These are phyloP conservation scores for Amanita subjunquillea DNA, from an alignment of 768 basidiomycete species.

Conservation along the genomic window DNA sequence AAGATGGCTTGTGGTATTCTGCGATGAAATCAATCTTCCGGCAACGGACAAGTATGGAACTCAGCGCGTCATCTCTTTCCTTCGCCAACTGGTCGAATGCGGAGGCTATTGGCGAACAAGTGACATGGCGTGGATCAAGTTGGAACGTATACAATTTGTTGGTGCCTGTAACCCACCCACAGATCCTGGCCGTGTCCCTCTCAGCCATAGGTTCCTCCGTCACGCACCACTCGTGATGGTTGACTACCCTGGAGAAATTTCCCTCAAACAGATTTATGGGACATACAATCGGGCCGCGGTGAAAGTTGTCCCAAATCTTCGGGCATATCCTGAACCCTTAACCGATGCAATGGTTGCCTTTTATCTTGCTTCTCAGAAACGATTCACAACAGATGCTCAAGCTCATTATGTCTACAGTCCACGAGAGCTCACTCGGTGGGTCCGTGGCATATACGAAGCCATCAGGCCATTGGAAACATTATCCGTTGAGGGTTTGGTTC, in stretches of 20 bases:
- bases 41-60: slow-evolving; percentile 97
- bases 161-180: slow-evolving; percentile 99
- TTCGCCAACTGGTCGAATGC: slow-evolving; percentile 91
- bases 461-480: slow-evolving; percentile 90
- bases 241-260: slow-evolving; percentile 95
- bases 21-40: slow-evolving; percentile 98
- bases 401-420: slow-evolving; percentile 99
- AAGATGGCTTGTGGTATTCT: slow-evolving; percentile 98
- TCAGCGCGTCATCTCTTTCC: slow-evolving; percentile 96
- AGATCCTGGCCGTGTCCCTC: slow-evolving; percentile 97
- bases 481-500: slow-evolving; percentile 88
- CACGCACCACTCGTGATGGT: slow-evolving; percentile 98
- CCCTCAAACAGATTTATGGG: slow-evolving; percentile 96
- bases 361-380: slow-evolving; percentile 88
- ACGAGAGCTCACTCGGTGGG: slow-evolving; percentile 97
- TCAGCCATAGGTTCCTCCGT: slow-evolving; percentile 93
- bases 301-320: slow-evolving; percentile 89
- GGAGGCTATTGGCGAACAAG: slow-evolving; percentile 91
- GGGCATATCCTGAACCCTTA: slow-evolving; percentile 87
- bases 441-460: slow-evolving; percentile 94
- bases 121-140: slow-evolving; percentile 95
- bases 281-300: slow-evolving; percentile 95
- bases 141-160: slow-evolving; percentile 99
- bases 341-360: slow-evolving; percentile 97
- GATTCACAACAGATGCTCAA: slow-evolving; percentile 94